Base-by-base conservation (phyloP, 2,329 filamentous ascomycete species). In the Beauveria brongniartii region DNA sequence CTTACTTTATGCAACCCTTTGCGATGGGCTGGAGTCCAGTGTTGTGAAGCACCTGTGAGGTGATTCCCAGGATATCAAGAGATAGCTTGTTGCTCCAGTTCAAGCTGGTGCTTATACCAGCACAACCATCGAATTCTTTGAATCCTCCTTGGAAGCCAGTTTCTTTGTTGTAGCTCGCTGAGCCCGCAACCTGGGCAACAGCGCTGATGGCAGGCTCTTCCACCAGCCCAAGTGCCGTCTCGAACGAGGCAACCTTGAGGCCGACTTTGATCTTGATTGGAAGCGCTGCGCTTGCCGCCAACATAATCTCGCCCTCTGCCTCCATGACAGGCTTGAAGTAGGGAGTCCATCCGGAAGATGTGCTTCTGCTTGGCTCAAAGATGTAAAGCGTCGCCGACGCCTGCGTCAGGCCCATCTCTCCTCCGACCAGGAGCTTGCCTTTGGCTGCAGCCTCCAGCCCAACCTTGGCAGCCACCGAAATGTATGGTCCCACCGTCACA, bases 321-420 rank as follows among this genome's bases (percentile, higher is more conserved):
- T 73, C 64, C 46, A 73, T 64, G 2, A 67, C 55, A 1, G 70
- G 70, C 61, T 66, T 68, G 61, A 72, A 69, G 53, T 69, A 67
- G 5, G 71, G 71, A 3, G 64, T 59, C 64, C 67, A 70, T 53
- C 66, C 67, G 12, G 59, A 56, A 9, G 63, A 59, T 37, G 61
- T 62, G 58, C 61, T 69, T 14, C 64, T 62, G 18, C 37, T 54
- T 2, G 63, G 51, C 48, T 69, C 62, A 28, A 69, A 63, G 28
- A 71, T 61, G 61, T 71, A 66, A 28, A 71, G 62, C 12, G 63
- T 55, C 8, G 66, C 64, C 12, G 61, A 57, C 1, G 69, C 67
- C 30, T 69, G 65, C 47, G 67, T 58, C 9, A 72, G 44, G 9
- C 68, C 69, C 65, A 71, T 67, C 56, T 71, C 69, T 6, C 67